Conservation (phyloP, 2,329 filamentous ascomycete species). For the Sclerotinia trifoliorum region DNA sequence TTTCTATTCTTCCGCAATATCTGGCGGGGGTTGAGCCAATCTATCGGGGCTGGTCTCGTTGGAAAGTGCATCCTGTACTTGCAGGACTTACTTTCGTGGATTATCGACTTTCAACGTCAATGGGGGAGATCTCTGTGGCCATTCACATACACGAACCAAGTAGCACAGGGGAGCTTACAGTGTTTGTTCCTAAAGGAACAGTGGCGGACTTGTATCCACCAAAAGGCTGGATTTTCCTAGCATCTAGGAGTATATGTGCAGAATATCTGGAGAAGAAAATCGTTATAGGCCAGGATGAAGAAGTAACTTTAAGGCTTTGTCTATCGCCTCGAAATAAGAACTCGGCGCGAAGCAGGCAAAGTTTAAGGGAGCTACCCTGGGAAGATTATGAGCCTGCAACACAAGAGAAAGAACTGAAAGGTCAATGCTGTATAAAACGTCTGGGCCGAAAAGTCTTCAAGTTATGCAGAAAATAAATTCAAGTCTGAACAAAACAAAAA, state of each 20-base stretch:
- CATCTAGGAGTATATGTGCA: constrained; percentile 14
- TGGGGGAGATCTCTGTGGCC: constrained; percentile 25
- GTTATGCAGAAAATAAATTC: neutral
- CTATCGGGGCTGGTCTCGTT: constrained; percentile 28
- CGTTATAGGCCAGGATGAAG: constrained; percentile 6
- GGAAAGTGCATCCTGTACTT: constrained; percentile 29
- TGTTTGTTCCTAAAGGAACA: constrained; percentile 25
- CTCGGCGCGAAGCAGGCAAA: neutral
- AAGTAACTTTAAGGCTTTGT: neutral
- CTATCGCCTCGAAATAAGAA: neutral
- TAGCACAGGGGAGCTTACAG: constrained; percentile 22
- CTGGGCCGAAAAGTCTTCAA: neutral
- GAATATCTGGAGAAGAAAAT: constrained; percentile 16
- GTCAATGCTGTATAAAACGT: constrained; percentile 3
- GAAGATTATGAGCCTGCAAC: constrained; percentile 9
- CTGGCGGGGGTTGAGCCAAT: constrained; percentile 29
- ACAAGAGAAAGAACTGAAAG: constrained; percentile 12
- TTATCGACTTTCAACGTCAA: constrained; percentile 25
- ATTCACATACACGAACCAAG: constrained; percentile 24
- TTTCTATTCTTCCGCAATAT: constrained; percentile 31
- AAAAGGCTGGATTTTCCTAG: neutral
- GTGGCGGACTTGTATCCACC: constrained; percentile 2
- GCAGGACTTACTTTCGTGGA: constrained; percentile 26
- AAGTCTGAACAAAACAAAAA: neutral
- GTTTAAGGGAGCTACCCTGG: neutral